Evolutionary conservation across 1,284 basidiomycete species (phyloP).

Genomic region (Moesziomyces sp.): DNA sequence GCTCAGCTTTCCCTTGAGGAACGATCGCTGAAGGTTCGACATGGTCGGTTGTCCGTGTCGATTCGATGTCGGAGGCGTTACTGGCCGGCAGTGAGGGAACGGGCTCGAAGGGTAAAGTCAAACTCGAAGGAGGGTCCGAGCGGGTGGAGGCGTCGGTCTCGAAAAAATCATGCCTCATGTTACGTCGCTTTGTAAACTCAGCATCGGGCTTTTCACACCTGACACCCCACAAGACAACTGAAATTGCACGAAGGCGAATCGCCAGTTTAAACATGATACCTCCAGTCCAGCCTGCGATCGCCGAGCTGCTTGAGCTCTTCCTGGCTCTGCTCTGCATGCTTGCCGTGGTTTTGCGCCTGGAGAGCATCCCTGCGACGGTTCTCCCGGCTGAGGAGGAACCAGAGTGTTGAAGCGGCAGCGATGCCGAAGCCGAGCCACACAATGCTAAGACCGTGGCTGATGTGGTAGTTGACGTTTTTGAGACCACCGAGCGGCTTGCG

Average conservation of each 20-base stretch:
- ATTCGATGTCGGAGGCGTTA: not conserved
- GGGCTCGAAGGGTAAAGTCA: not conserved
- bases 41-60: constrained; percentile 11
- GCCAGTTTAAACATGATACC: constrained; percentile 27
- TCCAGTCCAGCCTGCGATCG: constrained; percentile 37
- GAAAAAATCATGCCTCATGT: not conserved
- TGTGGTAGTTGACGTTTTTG: constrained; percentile 73
- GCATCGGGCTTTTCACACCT: no score
- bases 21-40: constrained; percentile 39
- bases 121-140: not conserved
- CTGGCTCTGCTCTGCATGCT: not conserved
- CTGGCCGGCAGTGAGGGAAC: no score
- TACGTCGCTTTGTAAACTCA: not conserved
- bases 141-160: not conserved
- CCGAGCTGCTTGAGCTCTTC: constrained; percentile 24
- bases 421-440: constrained; percentile 69
- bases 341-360: constrained; percentile 6
- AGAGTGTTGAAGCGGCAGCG: constrained; percentile 71
- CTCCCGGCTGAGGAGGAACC: constrained; percentile 72
- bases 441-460: constrained; percentile 71
- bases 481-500: constrained; percentile 71
- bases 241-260: no score
- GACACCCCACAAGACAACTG: no score
- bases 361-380: constrained; percentile 69
- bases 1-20: constrained; percentile 42